Percentiles rank a stretch among this genome's conserved stretches.
Evolutionary conservation across 352 stramenopile genomes (phyloP).

Genomic region (Peronospora belbahrii): DNA sequence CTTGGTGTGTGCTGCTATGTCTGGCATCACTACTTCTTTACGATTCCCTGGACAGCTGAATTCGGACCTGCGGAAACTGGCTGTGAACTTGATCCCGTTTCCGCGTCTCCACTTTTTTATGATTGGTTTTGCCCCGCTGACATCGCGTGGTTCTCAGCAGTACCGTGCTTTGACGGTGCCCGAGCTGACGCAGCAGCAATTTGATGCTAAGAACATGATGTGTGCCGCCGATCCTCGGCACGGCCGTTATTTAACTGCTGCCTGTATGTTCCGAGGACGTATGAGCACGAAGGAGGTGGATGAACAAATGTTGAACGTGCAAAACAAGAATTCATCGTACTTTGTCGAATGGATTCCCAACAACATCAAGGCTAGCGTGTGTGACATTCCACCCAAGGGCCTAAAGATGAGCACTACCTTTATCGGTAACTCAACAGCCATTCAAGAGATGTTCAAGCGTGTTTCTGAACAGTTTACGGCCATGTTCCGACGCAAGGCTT

Average conservation of each 20-base stretch:
- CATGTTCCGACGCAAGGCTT: conserved; percentile 99
- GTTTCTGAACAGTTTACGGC: conserved; percentile 99
- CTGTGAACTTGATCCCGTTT: conserved; percentile 98
- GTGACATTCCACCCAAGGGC: conserved; percentile 97
- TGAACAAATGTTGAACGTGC: conserved; percentile 98
- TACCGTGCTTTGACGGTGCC: conserved; percentile 97
- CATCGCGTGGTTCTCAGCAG: conserved; percentile 92
- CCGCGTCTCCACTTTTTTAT: conserved; percentile 99
- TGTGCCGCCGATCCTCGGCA: conserved; percentile 97
- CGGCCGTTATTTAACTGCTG: conserved; percentile 97
- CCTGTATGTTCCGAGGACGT: conserved; percentile 98
- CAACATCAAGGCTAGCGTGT: conserved; percentile 99
- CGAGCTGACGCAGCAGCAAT: conserved; percentile 97
- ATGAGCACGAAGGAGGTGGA: conserved; percentile 99
- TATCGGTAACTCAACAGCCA: conserved; percentile 98
- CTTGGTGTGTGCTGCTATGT: conserved; percentile 97
- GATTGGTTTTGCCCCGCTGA: conserved; percentile 98
- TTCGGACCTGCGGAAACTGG: conserved; percentile 97
- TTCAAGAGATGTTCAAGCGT: conserved; percentile 99
- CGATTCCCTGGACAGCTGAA: conserved; percentile 98
- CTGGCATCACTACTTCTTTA: conserved; percentile 97
- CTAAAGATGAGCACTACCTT: conserved; percentile 98
- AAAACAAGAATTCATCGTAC: conserved; percentile 99
- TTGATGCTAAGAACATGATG: conserved; percentile 99
- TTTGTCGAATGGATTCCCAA: conserved; percentile 99